Evolutionary conservation across 192 early-diverging fungal genomes (phyloP), one percentile per base, ranked within the genome.

Genomic region (Geranomyces michiganensis): DNA sequence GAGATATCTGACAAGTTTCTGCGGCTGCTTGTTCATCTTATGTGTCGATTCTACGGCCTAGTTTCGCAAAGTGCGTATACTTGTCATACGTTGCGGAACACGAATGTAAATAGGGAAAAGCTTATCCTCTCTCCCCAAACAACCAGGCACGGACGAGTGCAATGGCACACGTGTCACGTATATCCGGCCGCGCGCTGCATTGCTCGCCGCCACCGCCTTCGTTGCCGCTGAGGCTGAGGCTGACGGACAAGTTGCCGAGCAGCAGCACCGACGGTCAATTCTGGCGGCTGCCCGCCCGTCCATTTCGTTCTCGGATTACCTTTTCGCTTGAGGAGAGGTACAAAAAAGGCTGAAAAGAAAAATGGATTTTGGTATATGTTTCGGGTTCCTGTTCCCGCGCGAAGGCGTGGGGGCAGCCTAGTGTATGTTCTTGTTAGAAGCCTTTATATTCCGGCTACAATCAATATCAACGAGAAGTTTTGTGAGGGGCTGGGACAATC

Each of bases 11-110:
- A 76, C 59, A 48, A 12, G 14, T 70, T 70, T 31, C 17, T 71
- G 62, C 43, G 75, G 26, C 36, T 76, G 27, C 19, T 76, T 26
- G 68, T 71, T 12, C 75, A 76, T 56, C 41, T 56, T n/a, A 64
- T 76, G 62, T 76, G 75, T 55, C 46, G 64, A 15, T 76, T 71
- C 47, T 71, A 76, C 33, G 22, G 32, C 13, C 58, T 76, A 8
- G 32, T 48, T n/a, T 71, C 68, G 17, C 63, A 59, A 47, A 76
- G 75, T 71, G 60, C 58, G 75, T 70, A 33, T 58, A 12, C 21
- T 36, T 7, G 51, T 33, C 7, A 19, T 19, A 7, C 19, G 4
- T 53, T 53, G 4, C 15, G 24, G 7, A 15, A 17, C 51, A 7
- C 15, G n/a, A 9, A 53, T 29, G 58, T 6, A 8, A 27, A 27